These are phyloP conservation scores for Lentinula novae-zelandiae DNA, from an alignment of 1,284 basidiomycete genomes.

Conservation along the genomic window DNA sequence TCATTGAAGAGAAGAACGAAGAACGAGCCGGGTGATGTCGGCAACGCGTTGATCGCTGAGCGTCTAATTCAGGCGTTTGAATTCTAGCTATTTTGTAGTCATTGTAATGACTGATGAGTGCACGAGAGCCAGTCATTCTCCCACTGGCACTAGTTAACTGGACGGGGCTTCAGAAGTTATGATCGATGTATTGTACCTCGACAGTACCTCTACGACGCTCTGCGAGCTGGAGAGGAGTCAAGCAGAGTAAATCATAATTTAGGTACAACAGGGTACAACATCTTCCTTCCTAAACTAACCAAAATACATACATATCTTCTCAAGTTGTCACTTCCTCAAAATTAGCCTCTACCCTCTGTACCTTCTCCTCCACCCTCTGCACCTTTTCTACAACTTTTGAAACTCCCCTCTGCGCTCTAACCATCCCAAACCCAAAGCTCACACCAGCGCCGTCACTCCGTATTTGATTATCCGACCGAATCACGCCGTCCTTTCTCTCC, in stretches of 20 bases:
- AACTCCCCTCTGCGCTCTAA: constrained; percentile 33
- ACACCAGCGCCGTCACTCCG: constrained; percentile 32
- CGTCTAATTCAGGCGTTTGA: constrained; percentile 19
- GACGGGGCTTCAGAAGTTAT: too few species aligned
- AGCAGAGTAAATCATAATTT: too few species aligned
- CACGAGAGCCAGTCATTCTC: too few species aligned
- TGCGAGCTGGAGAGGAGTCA: too few species aligned
- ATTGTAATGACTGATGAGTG: too few species aligned
- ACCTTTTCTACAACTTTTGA: constrained; percentile 30
- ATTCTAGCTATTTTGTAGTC: constrained; percentile 14
- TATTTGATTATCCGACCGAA: constrained; percentile 20
- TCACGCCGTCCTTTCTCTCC: constrained; percentile 12
- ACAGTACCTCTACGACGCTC: too few species aligned
- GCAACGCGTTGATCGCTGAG: not conserved
- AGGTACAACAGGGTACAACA: too few species aligned
- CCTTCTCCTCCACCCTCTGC: constrained; percentile 23
- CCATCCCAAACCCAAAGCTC: constrained; percentile 33
- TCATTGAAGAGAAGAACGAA: not conserved
- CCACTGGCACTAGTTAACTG: too few species aligned
- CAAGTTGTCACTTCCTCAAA: not conserved
- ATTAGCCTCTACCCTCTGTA: constrained; percentile 1
- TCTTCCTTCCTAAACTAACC: too few species aligned
- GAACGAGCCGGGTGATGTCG: not conserved
- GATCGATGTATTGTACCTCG: too few species aligned
- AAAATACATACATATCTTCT: too few species aligned